Evolutionary conservation across 2,329 filamentous ascomycete species (phyloP).

Genomic region (Apiospora aurea): DNA sequence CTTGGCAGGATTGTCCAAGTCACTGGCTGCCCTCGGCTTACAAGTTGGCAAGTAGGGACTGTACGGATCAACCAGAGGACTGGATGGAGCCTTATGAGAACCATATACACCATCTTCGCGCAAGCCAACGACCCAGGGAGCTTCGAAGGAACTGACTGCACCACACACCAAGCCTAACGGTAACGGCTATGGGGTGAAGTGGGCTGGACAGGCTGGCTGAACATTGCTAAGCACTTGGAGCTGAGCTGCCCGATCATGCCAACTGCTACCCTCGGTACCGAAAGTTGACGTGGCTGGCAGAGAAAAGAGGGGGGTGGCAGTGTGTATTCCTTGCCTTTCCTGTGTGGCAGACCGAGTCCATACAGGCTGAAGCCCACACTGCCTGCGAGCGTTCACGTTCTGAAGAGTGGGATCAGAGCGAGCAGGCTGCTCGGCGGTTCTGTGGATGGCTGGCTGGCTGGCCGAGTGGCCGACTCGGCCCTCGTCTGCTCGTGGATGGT

Average conservation of each 20-base stretch:
- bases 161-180: neutral
- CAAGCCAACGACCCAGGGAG: neutral
- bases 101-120: neutral
- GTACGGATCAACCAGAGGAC: neutral
- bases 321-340: neutral
- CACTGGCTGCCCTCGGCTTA: neutral
- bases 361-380: neutral
- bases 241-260: neutral
- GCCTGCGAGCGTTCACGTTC: neutral
- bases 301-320: too few relatives aligned
- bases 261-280: neutral
- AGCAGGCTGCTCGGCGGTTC: neutral
- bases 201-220: neutral
- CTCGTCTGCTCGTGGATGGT: neutral
- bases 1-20: neutral
- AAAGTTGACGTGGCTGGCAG: too few relatives aligned
- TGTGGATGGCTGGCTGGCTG: neutral
- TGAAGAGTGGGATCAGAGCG: neutral
- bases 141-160: neutral
- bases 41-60: neutral
- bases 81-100: neutral
- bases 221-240: neutral
- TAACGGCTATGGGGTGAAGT: neutral
- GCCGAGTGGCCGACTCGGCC: neutral
- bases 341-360: neutral